Evolutionary conservation across 805 yeast genomes (phyloP).

Genomic region (Cephaloascus fragrans): DNA sequence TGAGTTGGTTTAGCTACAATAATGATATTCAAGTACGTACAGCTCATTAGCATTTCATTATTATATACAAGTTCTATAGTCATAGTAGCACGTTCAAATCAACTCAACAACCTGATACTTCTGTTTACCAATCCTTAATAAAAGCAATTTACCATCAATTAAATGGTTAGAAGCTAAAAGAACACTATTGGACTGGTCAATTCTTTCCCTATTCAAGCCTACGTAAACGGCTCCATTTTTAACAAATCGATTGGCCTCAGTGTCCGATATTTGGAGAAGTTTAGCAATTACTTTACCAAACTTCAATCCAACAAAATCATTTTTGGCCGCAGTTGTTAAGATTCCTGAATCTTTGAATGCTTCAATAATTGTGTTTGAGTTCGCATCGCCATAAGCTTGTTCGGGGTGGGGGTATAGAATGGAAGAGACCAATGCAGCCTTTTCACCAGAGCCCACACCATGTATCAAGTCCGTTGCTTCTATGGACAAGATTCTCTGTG

Average conservation of each 20-base stretch:
- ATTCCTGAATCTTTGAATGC: constrained; percentile 55
- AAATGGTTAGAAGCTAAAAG: constrained; percentile 39
- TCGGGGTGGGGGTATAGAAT: constrained; percentile 54
- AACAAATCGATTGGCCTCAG: constrained; percentile 54
- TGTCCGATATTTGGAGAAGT: constrained; percentile 37
- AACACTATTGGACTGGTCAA: constrained; percentile 36
- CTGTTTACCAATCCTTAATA: constrained; percentile 70
- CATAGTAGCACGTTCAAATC: constrained; percentile 1
- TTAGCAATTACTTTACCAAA: constrained; percentile 44
- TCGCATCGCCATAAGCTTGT: constrained; percentile 34
- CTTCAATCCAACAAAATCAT: constrained; percentile 25
- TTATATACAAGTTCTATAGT: background rate
- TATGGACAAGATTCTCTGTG: constrained; percentile 69
- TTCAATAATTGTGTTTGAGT: constrained; percentile 37
- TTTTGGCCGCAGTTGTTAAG: constrained; percentile 23
- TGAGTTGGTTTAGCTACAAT: too few relatives aligned
- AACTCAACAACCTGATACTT: constrained; percentile 49
- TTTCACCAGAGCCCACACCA: constrained; percentile 66
- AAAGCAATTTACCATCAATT: constrained; percentile 49
- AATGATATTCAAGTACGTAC: too few relatives aligned
- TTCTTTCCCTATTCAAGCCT: constrained; percentile 50
- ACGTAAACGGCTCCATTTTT: constrained; percentile 64
- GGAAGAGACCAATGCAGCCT: constrained; percentile 58
- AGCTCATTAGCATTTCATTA: too few relatives aligned
- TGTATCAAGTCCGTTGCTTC: constrained; percentile 85